Evolutionary conservation across 1,284 basidiomycete species (phyloP).

Genomic region (Somion occarium): DNA sequence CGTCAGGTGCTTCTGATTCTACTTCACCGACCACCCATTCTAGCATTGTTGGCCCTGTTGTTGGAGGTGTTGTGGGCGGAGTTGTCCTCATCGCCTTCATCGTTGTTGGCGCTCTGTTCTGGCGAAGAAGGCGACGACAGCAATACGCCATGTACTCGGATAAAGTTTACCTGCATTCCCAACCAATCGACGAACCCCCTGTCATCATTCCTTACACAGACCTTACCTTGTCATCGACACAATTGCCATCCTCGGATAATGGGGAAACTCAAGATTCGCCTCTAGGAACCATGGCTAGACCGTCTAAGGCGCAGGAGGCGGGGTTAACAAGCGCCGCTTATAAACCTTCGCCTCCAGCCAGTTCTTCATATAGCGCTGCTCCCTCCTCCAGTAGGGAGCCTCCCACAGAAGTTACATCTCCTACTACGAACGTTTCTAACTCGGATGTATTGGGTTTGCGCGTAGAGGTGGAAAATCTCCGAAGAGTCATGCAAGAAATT

Average conservation of each 20-base stretch:
- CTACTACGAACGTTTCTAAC: background rate
- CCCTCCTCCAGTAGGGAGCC: background rate
- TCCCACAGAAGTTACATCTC: background rate
- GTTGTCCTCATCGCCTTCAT: background rate
- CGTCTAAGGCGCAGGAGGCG: background rate
- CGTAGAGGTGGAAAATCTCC: background rate
- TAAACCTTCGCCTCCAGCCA: background rate
- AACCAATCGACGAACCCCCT: background rate
- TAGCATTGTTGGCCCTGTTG: slow-evolving; percentile 6
- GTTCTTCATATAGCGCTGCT: background rate
- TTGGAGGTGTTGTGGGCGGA: slow-evolving; percentile 7
- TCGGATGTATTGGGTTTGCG: background rate
- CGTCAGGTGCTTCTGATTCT: background rate
- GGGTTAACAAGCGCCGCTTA: background rate
- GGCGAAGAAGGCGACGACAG: background rate
- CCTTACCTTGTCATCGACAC: background rate
- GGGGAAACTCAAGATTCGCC: background rate
- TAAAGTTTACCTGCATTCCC: background rate
- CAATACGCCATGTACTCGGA: background rate
- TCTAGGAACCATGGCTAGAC: too few relatives aligned
- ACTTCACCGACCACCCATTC: background rate
- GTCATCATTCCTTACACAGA: background rate
- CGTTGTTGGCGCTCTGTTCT: background rate
- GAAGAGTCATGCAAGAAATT: background rate
- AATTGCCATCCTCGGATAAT: background rate